These are phyloP conservation scores for Plasmopara viticola DNA, from an alignment of 352 stramenopile species.

Conservation along the genomic window DNA sequence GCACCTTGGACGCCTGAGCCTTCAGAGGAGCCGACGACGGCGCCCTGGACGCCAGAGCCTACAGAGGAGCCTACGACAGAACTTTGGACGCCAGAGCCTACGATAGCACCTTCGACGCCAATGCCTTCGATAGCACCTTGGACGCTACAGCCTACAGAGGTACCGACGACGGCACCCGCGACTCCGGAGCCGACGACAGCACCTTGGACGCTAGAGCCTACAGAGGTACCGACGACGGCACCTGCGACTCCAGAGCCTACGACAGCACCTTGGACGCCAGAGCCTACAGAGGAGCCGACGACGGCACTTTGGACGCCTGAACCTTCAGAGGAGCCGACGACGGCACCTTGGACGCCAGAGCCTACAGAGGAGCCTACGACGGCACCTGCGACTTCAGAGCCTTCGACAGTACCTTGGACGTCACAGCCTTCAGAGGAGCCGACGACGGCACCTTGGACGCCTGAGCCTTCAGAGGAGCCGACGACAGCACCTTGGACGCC, in stretches of 20 bases:
- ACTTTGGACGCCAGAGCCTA: constrained; percentile 1
- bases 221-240: not conserved
- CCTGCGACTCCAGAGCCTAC: constrained; percentile 3
- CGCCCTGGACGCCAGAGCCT: not conserved
- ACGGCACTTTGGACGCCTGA: not conserved
- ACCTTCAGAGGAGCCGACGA: not conserved
- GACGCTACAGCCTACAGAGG: not conserved
- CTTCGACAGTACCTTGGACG: not conserved
- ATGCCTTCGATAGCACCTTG: not conserved
- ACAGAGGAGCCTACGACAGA: not conserved
- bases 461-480: not conserved
- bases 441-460: not conserved
- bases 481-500: not conserved
- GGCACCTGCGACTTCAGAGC: not conserved
- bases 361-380: too few species aligned
- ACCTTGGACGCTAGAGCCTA: not conserved
- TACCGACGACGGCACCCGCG: too few species aligned
- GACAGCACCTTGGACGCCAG: not conserved
- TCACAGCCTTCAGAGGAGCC: too few species aligned
- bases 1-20: not conserved
- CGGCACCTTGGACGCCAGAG: not conserved
- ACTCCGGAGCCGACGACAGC: not conserved
- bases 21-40: constrained; percentile 1
- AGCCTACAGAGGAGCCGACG: not conserved
- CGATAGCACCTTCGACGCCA: not conserved